Conservation (phyloP, 2,329 filamentous ascomycete genomes). For the Aspergillaceae sp. region DNA sequence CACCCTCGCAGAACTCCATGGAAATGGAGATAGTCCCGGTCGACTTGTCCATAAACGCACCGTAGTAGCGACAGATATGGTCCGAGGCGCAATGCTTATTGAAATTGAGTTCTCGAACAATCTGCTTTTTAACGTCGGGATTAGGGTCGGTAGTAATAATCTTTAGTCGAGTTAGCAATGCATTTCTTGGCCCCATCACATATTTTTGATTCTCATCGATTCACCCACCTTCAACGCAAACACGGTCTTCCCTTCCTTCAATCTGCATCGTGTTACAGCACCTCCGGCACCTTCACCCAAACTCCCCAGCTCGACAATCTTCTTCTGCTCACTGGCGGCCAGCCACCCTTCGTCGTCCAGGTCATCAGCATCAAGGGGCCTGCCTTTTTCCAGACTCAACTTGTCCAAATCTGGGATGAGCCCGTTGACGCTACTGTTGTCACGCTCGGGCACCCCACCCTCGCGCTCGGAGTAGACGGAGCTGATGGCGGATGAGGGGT, state of each 20-base stretch:
- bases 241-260: constrained; percentile 85
- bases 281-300: constrained; percentile 92
- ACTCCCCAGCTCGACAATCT: constrained; percentile 80
- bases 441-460: constrained; percentile 68
- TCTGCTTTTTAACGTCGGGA: constrained; percentile 96
- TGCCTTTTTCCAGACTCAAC: constrained; percentile 70
- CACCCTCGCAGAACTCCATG: constrained; percentile 98
- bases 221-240: constrained; percentile 80
- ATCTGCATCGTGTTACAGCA: constrained; percentile 81
- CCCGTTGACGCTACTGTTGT: constrained; percentile 71
- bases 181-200: no score
- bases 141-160: constrained; percentile 98
- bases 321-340: constrained; percentile 78
- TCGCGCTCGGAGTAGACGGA: constrained; percentile 77
- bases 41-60: constrained; percentile 91
- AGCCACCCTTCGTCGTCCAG: constrained; percentile 92
- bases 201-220: no score
- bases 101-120: constrained; percentile 89
- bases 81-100: constrained; percentile 96
- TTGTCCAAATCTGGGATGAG: constrained; percentile 71
- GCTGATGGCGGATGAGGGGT: constrained; percentile 80
- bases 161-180: constrained; percentile 38
- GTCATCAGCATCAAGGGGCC: constrained; percentile 83
- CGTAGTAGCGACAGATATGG: constrained; percentile 96
- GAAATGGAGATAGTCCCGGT: constrained; percentile 95